phyloP scores from a whole-genome alignment of 345 rosid species.

The Eucalyptus sp. region DNA sequence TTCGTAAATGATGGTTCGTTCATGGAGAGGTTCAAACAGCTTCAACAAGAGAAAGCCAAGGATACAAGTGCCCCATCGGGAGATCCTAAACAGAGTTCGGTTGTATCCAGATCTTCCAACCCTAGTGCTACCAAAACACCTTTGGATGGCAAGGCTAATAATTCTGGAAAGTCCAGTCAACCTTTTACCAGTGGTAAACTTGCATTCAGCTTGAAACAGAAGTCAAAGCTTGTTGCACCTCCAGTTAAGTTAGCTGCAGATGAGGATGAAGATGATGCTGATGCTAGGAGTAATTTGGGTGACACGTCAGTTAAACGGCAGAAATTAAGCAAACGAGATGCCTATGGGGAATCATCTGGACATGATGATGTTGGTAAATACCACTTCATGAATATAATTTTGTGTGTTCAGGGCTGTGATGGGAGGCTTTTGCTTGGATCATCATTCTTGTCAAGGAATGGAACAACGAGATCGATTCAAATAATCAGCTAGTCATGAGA shows the following conservation, averaged over 20 bases:
- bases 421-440: not conserved
- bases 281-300: conserved; percentile 22
- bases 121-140: conserved; percentile 29
- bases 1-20: conserved; percentile 97
- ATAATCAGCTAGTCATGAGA: not conserved
- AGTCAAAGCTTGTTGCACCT: conserved; percentile 84
- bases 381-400: conserved; percentile 22
- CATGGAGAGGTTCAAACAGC: conserved; percentile 97
- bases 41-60: conserved; percentile 67
- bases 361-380: conserved; percentile 76
- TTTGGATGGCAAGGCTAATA: conserved; percentile 35
- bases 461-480: not conserved
- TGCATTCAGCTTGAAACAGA: conserved; percentile 95
- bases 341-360: conserved; percentile 29
- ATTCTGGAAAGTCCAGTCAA: conserved; percentile 21
- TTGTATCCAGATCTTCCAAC: conserved; percentile 31
- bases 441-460: not conserved
- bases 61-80: conserved; percentile 10
- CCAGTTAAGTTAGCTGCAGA: conserved; percentile 71
- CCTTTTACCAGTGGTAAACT: conserved; percentile 63
- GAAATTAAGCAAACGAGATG: conserved; percentile 44
- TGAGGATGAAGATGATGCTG: conserved; percentile 74
- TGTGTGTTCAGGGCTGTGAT: not conserved
- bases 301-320: conserved; percentile 55
- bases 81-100: conserved; percentile 57